Evolutionary conservation across 2,329 filamentous ascomycete genomes (phyloP), one percentile per base, ranked within the genome.

Genomic region (Nothophaeocryptopus gaeumannii): DNA sequence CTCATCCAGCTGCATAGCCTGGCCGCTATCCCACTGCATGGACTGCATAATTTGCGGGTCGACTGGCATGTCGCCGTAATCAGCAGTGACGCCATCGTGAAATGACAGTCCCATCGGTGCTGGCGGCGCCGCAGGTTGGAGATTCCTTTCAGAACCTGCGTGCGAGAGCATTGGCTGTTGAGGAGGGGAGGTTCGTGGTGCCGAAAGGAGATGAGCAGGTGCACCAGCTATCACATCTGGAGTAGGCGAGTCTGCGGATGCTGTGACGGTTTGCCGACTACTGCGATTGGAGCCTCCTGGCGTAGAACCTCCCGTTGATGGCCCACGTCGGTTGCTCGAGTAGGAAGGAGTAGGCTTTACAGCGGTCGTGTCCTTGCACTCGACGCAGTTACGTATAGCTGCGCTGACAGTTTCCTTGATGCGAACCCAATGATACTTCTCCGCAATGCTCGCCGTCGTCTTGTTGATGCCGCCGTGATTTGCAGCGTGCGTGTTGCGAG

Each of bases 401-500:
- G 92, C 85, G 67, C 87, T 93, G 54, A 96, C 93, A 1, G 92
- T 97, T 72, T 96, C 91, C 70, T 97, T 99, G 74, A 97, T 97
- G 54, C 92, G 83, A 40, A 95, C 91, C 93, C 93, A 99, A 72
- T 97, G 93, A 67, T 92, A 96, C 65, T 86, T 87, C 67, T 96
- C 89, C 9, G 92, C 89, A 63, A 99, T 96, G 14, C 84, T 86
- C 14, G 92, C 91, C 1, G 92, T 97, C 0, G 92, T 97, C 75
- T 96, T 96, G 77, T 99, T 99, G 77, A 97, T 97, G 44, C 93
- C 93, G 5, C 87, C 89, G 66, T 99, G 93, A 36, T 85, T 79
- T 50, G 77, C 72, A 45, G 83, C 77, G 70, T 99, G 93, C 33
- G 91, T 79, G 50, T 79, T 77, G 39, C 87, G 79, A 10, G 91